Base-by-base conservation (phyloP, 2,329 filamentous ascomycete genomes). In the Fusarium euwallaceae region DNA sequence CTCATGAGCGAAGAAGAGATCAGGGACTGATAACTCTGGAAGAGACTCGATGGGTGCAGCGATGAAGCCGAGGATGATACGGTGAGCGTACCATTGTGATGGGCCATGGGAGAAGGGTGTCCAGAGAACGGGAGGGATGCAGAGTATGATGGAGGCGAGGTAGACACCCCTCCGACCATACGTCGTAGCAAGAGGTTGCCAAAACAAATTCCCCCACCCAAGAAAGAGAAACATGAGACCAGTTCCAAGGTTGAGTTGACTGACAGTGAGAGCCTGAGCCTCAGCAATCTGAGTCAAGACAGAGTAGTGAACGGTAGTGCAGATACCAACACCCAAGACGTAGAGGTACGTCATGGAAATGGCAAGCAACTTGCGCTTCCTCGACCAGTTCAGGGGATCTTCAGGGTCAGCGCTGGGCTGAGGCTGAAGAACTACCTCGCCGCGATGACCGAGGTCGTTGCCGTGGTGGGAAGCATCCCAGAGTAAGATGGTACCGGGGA, bases 181-280 rank as follows among this genome's bases (percentile, higher is more conserved):
- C 58, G 86, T 85, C 20, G 89, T 77, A 0, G 88, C 88, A 34
- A 89, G 76, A 4, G 88, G 87, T 72, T 89, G 87, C 84, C 86
- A 88, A 48, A 89, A 80, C 4, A 89, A 77, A 71, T 85, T 84
- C 0, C 86, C 87, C 86, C 86, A 88, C 4, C 87, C 86, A 27
- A 88, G 83, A 16, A 86, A 83, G 24, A 89, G 76, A 72, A 89
- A 88, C 86, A 88, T 87, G 61, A 86, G 85, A 2, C 88, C 87
- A 5, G 86, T 76, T 17, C 53, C 53, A 17, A 58, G 53, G 12
- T 58, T 58, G 2, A 58, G 53, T n/a, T 58, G 53, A 11, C 53
- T 58, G 4, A 58, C 53, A 9, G 53, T 58, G 8, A 58, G 53
- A 3, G 83, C 84, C 0, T 85, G 86, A 5, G 84, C 84, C 39